Base-by-base conservation (phyloP, 2,329 filamentous ascomycete species). In the Madurella fahalii region DNA sequence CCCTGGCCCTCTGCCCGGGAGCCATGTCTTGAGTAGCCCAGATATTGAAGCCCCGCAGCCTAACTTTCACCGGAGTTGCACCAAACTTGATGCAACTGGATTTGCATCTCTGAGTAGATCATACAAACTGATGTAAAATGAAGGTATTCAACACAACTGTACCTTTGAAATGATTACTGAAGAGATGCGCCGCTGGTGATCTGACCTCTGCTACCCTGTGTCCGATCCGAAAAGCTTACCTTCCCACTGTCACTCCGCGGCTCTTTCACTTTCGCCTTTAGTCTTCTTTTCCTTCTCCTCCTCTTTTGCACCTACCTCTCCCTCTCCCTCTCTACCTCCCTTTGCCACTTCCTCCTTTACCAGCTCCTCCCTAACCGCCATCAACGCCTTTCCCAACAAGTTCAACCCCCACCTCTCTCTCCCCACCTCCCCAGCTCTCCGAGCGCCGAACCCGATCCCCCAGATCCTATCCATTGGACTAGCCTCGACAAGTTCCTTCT, bases 401-500 rank as follows among this genome's bases (percentile, higher is more conserved):
- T 89, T 89, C 69, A 78, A 54, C 0, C 85, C 85, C 86, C 85
- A 89, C 2, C 67, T 50, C 48, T 40, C 60, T 16, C 69, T 65
- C 46, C 77, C 74, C 47, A 75, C 74, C 1, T 25, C 58, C 52
- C 70, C 73, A 2, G 83, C 84, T 62, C 77, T 70, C 16, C 69
- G 71, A 8, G 75, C 78, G 2, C 63, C 70, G 61, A 81, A 86
- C 5, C 86, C 85, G 44, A 89, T 72, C 1, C 85, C 85, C 86
- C 85, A 89, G 51, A 87, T 78, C 5, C 74, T 64, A 70, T 89
- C 85, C 54, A 67, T 73, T 11, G 83, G 80, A 54, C 77, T 77
- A 32, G 82, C 82, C 70, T 86, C 84, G 2, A 87, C 81, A 18
- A 89, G 64, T 67, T 85, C 78, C 44, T 78, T 71, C 5, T 82